phyloP scores from a whole-genome alignment of 2,329 filamentous ascomycete species.

The Nothomitra cinnamomea region DNA sequence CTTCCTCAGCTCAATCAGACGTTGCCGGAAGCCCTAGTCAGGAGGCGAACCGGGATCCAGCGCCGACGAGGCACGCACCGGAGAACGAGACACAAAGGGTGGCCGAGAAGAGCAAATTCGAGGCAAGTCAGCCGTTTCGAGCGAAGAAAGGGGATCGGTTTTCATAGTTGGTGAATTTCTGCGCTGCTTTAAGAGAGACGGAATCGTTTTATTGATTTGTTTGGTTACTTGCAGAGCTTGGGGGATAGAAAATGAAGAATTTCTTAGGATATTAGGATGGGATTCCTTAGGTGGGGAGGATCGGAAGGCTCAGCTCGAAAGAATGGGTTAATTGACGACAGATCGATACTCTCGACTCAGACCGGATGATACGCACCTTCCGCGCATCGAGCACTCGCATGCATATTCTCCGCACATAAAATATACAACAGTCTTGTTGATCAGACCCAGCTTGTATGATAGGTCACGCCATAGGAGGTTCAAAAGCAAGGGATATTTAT shows the following conservation, averaged over 20 bases:
- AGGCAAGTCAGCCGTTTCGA: constrained; percentile 57
- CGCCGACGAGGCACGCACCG: constrained; percentile 66
- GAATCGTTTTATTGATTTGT: no score
- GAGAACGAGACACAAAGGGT: constrained; percentile 49
- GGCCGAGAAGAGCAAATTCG: constrained; percentile 76
- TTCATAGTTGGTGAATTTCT: constrained; percentile 12
- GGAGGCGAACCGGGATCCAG: constrained; percentile 63
- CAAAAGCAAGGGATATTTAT: no score
- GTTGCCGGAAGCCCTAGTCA: constrained; percentile 50
- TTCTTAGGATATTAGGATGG: no score
- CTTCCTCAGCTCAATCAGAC: constrained; percentile 20
- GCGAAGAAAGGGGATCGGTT: constrained; percentile 80
- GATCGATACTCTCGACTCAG: background rate
- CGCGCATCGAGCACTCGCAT: no score
- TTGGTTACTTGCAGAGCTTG: no score
- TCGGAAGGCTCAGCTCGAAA: background rate
- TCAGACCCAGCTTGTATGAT: no score
- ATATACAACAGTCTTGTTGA: no score
- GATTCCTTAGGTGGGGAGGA: background rate
- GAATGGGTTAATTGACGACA: background rate
- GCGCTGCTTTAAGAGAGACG: background rate
- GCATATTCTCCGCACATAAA: no score
- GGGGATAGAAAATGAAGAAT: no score
- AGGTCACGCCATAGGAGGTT: no score
- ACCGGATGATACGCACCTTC: no score